Evolutionary conservation across 805 yeast species (phyloP), one percentile per base, ranked within the genome.

Genomic region (Candida parachauliodes): DNA sequence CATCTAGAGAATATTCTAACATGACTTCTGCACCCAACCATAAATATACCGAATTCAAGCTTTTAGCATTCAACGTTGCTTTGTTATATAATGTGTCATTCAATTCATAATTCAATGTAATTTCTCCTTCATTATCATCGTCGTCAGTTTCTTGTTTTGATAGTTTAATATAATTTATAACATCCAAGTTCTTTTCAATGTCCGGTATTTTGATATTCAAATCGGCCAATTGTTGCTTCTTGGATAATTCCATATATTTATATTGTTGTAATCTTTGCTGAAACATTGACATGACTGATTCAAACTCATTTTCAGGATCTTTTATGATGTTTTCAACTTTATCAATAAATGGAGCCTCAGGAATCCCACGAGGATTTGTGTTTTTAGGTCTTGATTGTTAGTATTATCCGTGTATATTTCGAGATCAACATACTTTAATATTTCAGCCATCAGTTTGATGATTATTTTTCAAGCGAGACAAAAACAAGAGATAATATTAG

Each of bases 1-100:
- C 98, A 26, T 76, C 84, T 18, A 88, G 66, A 10, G 96, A 89
- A 54, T 91, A 93, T 56, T 93, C 98, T 54, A 93, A 70, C 98
- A 93, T 91, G 7, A 91, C 89, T 50, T 88, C 95, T 0, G 98
- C 98, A 8, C 98, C 98, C n/a, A 93, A 72, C 98, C 98, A 93
- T 33, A 93, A 68, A 46, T 79, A 79, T 1, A 93, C 98, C 2
- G 65, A 58, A 18, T 74, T 60, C 36, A 74, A 55, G 20, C 74
- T 75, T 24, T 79, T 71, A 5, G 77, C 68, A 27, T 77, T 77
- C 22, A 93, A 70, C 25, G 70, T 71, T 1, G 98, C 98, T 41
- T 79, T 79, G 6, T 97, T 84, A 57, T 78, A 91, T 28, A 93
- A 71, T 0, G 98, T 91, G 54, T 93, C 98, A 60, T 93, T 91